Percentiles rank a stretch among this genome's conserved stretches.
Evolutionary conservation across 352 stramenopile species (phyloP).

Genomic region (Blastocystis hominis): DNA sequence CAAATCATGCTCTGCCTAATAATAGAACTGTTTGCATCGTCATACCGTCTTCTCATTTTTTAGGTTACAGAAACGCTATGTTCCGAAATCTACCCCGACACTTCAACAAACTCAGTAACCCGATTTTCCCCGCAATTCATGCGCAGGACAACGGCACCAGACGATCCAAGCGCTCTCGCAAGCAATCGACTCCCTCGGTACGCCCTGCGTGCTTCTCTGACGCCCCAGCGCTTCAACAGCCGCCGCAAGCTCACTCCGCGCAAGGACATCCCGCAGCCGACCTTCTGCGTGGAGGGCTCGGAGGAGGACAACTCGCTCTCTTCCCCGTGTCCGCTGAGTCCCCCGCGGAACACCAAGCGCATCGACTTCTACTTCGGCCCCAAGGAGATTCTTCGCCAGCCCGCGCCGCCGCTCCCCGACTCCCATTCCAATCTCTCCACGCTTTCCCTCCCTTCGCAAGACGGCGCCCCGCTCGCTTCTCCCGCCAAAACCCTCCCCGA

Average conservation of each 20-base stretch:
- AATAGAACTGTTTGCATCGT: not conserved
- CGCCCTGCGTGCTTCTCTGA: not conserved
- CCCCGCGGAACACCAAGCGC: slow-evolving; percentile 36
- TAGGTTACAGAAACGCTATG: slow-evolving; percentile 18
- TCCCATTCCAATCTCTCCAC: not conserved
- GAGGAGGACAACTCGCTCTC: slow-evolving; percentile 42
- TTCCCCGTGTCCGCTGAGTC: slow-evolving; percentile 1
- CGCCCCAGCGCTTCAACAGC: not conserved
- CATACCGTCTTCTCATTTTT: not conserved
- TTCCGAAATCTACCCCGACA: slow-evolving; percentile 1
- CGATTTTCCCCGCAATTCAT: not conserved
- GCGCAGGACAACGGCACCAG: not conserved
- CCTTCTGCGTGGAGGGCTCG: not conserved
- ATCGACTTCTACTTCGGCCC: slow-evolving; percentile 41
- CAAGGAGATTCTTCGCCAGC: not conserved
- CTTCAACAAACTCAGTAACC: slow-evolving; percentile 35
- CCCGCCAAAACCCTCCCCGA: not conserved
- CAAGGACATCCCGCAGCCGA: not conserved
- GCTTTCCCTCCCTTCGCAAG: not conserved
- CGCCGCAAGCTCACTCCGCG: not conserved
- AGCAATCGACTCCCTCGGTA: slow-evolving; percentile 52
- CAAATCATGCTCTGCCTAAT: not conserved
- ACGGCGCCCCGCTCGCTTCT: not conserved
- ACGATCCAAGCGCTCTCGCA: not conserved
- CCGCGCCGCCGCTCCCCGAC: not conserved